These are phyloP conservation scores for Linderina pennispora DNA, from an alignment of 192 early-diverging fungal genomes.

Conservation along the genomic window DNA sequence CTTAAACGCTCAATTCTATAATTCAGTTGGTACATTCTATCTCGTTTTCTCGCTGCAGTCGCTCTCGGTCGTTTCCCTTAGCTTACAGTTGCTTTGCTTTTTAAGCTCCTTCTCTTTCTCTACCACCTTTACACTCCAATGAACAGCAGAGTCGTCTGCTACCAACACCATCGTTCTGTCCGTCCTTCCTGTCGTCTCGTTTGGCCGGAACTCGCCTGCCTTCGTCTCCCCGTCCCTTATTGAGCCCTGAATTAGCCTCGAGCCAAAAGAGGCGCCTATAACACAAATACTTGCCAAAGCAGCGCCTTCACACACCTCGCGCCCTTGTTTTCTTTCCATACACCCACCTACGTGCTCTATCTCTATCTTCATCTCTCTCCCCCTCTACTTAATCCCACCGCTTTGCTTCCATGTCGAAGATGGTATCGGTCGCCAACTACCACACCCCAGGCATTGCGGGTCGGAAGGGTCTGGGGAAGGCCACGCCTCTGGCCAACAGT, in stretches of 20 bases:
- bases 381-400: background rate
- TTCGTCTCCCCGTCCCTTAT: conserved; percentile 35
- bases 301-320: too few species aligned
- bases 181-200: conserved; percentile 32
- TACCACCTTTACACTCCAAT: conserved; percentile 21
- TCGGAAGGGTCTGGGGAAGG: conserved; percentile 42
- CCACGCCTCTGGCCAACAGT: conserved; percentile 36
- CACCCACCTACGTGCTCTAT: too few species aligned
- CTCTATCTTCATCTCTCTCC: conserved; percentile 1
- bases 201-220: conserved; percentile 39
- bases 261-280: too few species aligned
- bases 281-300: too few species aligned
- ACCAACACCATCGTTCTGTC: conserved; percentile 25
- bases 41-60: too few species aligned
- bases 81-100: too few species aligned
- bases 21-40: too few species aligned
- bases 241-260: too few species aligned
- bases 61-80: too few species aligned
- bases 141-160: conserved; percentile 36
- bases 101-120: too few species aligned
- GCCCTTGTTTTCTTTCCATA: too few species aligned
- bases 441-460: conserved; percentile 27
- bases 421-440: conserved; percentile 39
- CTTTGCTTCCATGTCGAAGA: conserved; percentile 22
- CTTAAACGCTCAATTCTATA: too few species aligned